Conservation (phyloP, 192 early-diverging fungal species). For the Linnemannia hyalina region DNA sequence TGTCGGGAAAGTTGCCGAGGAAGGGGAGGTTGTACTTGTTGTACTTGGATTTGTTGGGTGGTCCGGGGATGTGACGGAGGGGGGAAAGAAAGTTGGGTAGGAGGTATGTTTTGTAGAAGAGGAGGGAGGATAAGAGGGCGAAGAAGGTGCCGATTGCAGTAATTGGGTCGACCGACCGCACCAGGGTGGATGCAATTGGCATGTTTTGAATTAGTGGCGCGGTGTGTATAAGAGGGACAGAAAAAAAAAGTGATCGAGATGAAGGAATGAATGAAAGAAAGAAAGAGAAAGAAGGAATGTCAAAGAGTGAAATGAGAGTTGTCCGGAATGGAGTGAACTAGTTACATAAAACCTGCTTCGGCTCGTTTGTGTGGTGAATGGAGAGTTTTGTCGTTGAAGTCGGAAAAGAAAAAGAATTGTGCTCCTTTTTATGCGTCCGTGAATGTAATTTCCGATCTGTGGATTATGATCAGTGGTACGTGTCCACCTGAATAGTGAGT, state of each 20-base stretch:
- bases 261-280: background rate
- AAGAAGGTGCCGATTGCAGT: slow-evolving; percentile 14
- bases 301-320: background rate
- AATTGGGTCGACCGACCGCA: slow-evolving; percentile 21
- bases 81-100: slow-evolving; percentile 58
- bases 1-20: slow-evolving; percentile 60
- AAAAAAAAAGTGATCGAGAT: too few species aligned
- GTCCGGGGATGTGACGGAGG: slow-evolving; percentile 63
- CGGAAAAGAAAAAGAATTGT: too few species aligned
- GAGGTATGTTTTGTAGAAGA: slow-evolving; percentile 56
- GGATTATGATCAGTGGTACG: too few species aligned
- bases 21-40: slow-evolving; percentile 54
- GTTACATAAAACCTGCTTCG: too few species aligned
- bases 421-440: too few species aligned
- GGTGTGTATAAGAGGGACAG: background rate
- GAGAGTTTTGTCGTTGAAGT: too few species aligned
- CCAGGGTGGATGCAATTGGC: slow-evolving; percentile 23
- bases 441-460: too few species aligned
- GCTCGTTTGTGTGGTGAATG: too few species aligned
- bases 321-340: too few species aligned
- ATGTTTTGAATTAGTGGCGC: background rate
- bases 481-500: too few species aligned
- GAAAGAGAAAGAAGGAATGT: background rate
- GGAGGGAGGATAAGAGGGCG: slow-evolving; percentile 37
- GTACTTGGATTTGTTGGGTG: slow-evolving; percentile 52